Percentiles rank a stretch among this genome's conserved stretches.
Conservation (phyloP, 164 flowering plant genomes). For the Macadamia integrifolia region DNA sequence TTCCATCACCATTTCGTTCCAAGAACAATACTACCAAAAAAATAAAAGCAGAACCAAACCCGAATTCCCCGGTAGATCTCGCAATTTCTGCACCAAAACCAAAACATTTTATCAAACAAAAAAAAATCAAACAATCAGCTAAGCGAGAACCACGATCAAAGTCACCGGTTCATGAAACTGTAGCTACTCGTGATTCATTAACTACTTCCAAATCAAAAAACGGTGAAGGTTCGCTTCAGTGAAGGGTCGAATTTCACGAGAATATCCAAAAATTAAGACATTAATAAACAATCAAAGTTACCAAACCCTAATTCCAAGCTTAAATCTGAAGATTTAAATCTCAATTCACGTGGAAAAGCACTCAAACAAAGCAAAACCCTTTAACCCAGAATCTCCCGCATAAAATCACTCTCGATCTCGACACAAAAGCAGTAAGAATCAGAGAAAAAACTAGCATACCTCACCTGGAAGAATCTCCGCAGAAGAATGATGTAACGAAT, state of each 20-base stretch:
- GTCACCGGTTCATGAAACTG: not conserved
- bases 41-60: not conserved
- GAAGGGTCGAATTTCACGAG: not conserved
- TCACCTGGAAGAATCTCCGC: not conserved
- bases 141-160: not conserved
- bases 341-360: no score
- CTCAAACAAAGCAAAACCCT: no score
- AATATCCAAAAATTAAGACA: no score
- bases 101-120: not conserved
- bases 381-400: not conserved
- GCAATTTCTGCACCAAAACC: constrained; percentile 10
- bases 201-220: not conserved
- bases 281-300: no score
- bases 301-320: no score
- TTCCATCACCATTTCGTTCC: constrained; percentile 51
- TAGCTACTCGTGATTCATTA: no score
- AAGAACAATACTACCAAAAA: not conserved
- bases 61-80: constrained; percentile 1
- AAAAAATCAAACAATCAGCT: not conserved
- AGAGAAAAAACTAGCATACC: not conserved
- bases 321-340: no score
- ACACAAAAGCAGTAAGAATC: not conserved
- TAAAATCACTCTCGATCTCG: not conserved
- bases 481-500: no score
- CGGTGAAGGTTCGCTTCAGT: not conserved